These are phyloP conservation scores for Rhexocercosporidium sp. DNA, from an alignment of 2,329 filamentous ascomycete species.

Conservation along the genomic window DNA sequence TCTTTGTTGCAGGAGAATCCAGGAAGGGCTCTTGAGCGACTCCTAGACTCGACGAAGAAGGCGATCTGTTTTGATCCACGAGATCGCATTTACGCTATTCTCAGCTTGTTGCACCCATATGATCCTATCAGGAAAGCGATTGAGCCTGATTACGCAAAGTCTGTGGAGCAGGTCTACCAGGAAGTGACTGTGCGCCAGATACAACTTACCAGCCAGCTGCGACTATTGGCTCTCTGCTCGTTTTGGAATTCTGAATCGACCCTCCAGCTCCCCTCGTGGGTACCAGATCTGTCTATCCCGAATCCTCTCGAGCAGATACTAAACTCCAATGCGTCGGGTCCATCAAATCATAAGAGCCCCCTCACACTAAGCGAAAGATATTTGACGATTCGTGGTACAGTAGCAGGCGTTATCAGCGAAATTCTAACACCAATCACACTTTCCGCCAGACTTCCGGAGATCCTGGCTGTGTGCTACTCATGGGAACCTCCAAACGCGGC, in stretches of 20 bases:
- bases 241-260: not conserved
- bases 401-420: not conserved
- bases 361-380: not conserved
- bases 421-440: not conserved
- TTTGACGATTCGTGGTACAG: not conserved
- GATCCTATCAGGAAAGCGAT: not conserved
- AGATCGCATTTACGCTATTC: constrained; percentile 2
- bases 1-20: not conserved
- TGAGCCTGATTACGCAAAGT: not conserved
- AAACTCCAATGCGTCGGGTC: not conserved
- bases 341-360: not conserved
- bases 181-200: not conserved
- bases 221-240: not conserved
- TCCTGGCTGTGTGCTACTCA: not conserved
- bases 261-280: not conserved
- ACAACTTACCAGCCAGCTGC: not conserved
- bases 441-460: not conserved
- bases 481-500: not conserved
- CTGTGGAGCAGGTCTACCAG: not conserved
- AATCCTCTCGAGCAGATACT: not conserved
- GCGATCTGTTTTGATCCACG: not conserved
- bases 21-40: not conserved
- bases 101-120: not conserved
- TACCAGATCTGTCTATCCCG: not conserved
- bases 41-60: not conserved